These are phyloP conservation scores for Xylariaceae sp. DNA, from an alignment of 2,329 filamentous ascomycete species.

Conservation along the genomic window DNA sequence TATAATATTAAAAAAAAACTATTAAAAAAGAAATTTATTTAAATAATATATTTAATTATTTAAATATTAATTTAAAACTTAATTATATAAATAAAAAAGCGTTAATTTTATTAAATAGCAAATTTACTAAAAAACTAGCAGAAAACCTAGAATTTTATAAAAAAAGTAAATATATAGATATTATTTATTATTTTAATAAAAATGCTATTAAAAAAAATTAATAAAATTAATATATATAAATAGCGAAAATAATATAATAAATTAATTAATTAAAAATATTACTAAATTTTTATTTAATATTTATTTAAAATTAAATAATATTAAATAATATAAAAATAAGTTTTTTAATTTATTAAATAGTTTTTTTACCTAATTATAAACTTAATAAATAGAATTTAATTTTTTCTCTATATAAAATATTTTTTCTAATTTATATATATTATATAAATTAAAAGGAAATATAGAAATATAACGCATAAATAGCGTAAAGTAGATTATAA, in stretches of 20 bases:
- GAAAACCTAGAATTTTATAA: background rate
- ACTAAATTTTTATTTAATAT: background rate
- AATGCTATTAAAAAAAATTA: background rate
- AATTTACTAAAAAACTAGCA: background rate
- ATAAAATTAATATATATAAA: background rate
- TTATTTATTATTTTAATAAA: background rate
- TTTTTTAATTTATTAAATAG: background rate
- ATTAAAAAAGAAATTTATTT: background rate
- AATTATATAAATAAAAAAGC: background rate
- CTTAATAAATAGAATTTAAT: background rate
- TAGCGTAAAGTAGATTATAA: background rate
- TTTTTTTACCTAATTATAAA: background rate
- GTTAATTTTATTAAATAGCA: background rate
- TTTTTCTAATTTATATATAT: too few species aligned
- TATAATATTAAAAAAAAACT: background rate
- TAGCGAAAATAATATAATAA: too few species aligned
- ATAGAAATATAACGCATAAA: background rate
- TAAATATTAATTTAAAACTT: background rate
- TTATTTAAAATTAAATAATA: background rate
- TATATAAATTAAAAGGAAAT: background rate
- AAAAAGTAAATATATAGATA: background rate
- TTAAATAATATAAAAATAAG: too few species aligned
- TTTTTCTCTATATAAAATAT: too few species aligned
- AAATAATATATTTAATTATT: background rate
- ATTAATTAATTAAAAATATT: too few species aligned